Evolutionary conservation across 495 filamentous ascomycete species (phyloP), one percentile per base, ranked within the genome.

Genomic region (Aspergillus baeticus): DNA sequence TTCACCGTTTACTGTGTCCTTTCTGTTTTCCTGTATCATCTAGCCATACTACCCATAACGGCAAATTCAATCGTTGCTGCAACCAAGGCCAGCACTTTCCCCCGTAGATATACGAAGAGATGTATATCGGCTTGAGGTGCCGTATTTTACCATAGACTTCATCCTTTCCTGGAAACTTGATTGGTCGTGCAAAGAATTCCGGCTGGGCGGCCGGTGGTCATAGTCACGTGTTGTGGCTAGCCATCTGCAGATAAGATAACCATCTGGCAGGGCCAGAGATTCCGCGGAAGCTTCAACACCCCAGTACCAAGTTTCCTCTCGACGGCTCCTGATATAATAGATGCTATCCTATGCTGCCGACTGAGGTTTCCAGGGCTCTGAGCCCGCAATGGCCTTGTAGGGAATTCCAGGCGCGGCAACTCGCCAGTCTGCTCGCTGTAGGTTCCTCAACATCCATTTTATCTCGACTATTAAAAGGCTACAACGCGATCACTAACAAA

Each of bases 371-470:
- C 15, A 63, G 69, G 59, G 81, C 62, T 37, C 77, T 65, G 52
- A 84, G 54, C 77, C 77, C 53, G 53, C 79, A 55, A 72, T 89
- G 63, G 66, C 85, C 86, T 10, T 88, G 85, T 60, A 79, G 88
- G 57, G 81, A 87, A 22, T 62, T 80, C 20, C 87, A 91, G 64
- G 80, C 82, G 29, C 71, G 79, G 37, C 78, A 87, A 37, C 74
- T 91, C 21, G 77, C 80, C n/a, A 79, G 78, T 34, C 74, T 91
- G 6, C 68, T 90, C 31, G 68, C 75, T 66, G 86, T 87, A 68
- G 63, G 79, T 41, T 45, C 31, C 17, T 47, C 17, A 18, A 49
- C 41, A 53, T 51, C 53, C 41, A 23, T 21, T 37, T 23, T 2
- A 38, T 23, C 15, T 46, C 34, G 48, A 17, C 36, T 29, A 29